These are phyloP conservation scores for Metarhizium humberi DNA, from an alignment of 2,329 filamentous ascomycete species.

Conservation along the genomic window DNA sequence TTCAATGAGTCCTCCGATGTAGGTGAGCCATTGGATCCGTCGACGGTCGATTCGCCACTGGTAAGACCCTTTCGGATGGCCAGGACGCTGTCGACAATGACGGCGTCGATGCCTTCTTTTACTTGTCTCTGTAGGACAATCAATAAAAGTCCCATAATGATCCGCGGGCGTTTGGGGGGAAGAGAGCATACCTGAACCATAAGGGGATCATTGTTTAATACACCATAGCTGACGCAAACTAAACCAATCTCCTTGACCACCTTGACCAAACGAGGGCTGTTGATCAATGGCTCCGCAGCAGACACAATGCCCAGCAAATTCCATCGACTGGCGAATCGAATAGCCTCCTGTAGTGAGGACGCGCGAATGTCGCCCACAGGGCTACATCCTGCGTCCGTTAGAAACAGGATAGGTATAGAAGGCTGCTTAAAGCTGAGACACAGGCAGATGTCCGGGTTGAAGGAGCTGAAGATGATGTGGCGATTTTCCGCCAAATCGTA, in stretches of 20 bases:
- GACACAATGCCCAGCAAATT: constrained; percentile 87
- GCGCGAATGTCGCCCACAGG: constrained; percentile 83
- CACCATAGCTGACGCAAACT: constrained; percentile 93
- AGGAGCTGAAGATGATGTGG: constrained; percentile 95
- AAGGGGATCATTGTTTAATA: constrained; percentile 74
- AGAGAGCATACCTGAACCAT: constrained; percentile 66
- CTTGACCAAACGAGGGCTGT: constrained; percentile 77
- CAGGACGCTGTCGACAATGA: constrained; percentile 92
- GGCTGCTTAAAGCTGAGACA: constrained; percentile 95
- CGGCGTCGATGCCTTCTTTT: constrained; percentile 90
- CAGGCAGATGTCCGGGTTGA: constrained; percentile 95
- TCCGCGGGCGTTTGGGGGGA: background rate
- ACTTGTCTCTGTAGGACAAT: constrained; percentile 62
- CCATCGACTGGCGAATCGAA: constrained; percentile 91
- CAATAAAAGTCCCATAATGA: background rate
- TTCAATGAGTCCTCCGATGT: background rate
- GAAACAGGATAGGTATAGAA: constrained; percentile 88
- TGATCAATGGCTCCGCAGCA: constrained; percentile 78
- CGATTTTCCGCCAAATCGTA: constrained; percentile 75
- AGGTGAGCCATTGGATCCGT: background rate
- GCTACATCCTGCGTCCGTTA: constrained; percentile 78
- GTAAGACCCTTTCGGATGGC: constrained; percentile 88
- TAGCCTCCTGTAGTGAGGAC: constrained; percentile 86
- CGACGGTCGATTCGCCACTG: constrained; percentile 14
- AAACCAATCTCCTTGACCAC: constrained; percentile 92